Conservation (phyloP, 805 yeast genomes). For the Myxozyma lipomycoides region DNA sequence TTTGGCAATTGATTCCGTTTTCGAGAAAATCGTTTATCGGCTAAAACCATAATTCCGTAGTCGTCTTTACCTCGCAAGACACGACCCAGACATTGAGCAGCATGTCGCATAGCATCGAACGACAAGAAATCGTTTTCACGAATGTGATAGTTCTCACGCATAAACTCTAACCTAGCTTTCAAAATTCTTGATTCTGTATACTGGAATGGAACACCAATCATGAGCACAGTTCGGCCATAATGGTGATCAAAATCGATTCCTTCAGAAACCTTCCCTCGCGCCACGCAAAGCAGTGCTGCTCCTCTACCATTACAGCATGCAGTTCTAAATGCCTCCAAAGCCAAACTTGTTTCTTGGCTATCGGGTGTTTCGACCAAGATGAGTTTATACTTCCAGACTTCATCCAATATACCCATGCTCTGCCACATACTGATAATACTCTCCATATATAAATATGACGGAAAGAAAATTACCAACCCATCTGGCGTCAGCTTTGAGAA, state of each 20-base stretch:
- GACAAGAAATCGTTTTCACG: conserved; percentile 91
- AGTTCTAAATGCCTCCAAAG: conserved; percentile 88
- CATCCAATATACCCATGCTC: conserved; percentile 95
- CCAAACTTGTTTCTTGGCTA: conserved; percentile 96
- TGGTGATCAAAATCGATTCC: conserved; percentile 99
- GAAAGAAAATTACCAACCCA: conserved; percentile 96
- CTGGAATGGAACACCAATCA: conserved; percentile 99
- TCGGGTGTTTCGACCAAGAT: conserved; percentile 97
- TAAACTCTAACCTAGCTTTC: conserved; percentile 89
- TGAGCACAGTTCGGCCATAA: conserved; percentile 92
- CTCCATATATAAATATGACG: conserved; percentile 96
- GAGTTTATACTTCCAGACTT: conserved; percentile 95
- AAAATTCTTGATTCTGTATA: conserved; percentile 94
- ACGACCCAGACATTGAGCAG: conserved; percentile 97
- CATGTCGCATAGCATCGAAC: conserved; percentile 99
- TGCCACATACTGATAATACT: conserved; percentile 99
- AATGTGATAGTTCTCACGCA: conserved; percentile 88
- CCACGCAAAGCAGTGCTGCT: conserved; percentile 91
- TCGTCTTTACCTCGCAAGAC: conserved; percentile 97
- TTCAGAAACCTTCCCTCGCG: conserved; percentile 98
- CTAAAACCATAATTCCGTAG: conserved; percentile 97
- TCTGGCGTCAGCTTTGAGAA: conserved; percentile 95
- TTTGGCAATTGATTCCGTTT: conserved; percentile 87
- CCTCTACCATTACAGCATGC: conserved; percentile 98
- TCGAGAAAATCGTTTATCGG: conserved; percentile 74